These are phyloP conservation scores for Pneumocystis canis DNA, from an alignment of 1,139 yeast species.

Conservation along the genomic window DNA sequence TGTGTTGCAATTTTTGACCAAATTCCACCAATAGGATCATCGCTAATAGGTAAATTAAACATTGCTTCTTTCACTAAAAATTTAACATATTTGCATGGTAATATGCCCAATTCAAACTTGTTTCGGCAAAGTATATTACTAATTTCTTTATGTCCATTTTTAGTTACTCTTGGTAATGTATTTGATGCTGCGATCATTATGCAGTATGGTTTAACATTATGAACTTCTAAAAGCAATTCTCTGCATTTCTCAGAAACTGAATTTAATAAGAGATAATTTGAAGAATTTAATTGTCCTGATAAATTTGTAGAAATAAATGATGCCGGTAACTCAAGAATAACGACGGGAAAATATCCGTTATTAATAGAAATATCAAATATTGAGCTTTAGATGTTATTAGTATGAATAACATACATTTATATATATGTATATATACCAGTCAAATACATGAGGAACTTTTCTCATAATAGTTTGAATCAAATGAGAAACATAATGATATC, in stretches of 20 bases:
- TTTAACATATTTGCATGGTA: slow-evolving; percentile 66
- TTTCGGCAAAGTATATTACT: slow-evolving; percentile 88
- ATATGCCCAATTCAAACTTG: slow-evolving; percentile 58
- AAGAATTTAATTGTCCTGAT: slow-evolving; percentile 21
- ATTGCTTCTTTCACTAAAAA: slow-evolving; percentile 58
- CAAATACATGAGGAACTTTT: slow-evolving; percentile 69
- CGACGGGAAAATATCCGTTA: slow-evolving; percentile 72
- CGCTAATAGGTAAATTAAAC: slow-evolving; percentile 55
- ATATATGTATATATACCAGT: slow-evolving; percentile 53
- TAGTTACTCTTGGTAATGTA: slow-evolving; percentile 64
- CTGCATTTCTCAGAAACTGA: slow-evolving; percentile 46
- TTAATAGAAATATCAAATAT: slow-evolving; percentile 75
- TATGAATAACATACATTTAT: slow-evolving; percentile 19
- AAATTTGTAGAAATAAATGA: slow-evolving; percentile 30
- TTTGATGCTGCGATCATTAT: slow-evolving; percentile 69
- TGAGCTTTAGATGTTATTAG: slow-evolving; percentile 5
- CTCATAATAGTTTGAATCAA: slow-evolving; percentile 64
- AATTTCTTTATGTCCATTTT: slow-evolving; percentile 78
- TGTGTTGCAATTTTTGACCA: slow-evolving; percentile 66
- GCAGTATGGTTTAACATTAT: slow-evolving; percentile 67
- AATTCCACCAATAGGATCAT: slow-evolving; percentile 61
- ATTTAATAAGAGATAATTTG: slow-evolving; percentile 21
- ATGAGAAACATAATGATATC: slow-evolving; percentile 74
- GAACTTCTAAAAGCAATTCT: slow-evolving; percentile 45
- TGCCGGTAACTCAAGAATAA: slow-evolving; percentile 72